These are phyloP conservation scores for Pseudogymnoascus destructans DNA, from an alignment of 2,329 filamentous ascomycete species.

Conservation along the genomic window DNA sequence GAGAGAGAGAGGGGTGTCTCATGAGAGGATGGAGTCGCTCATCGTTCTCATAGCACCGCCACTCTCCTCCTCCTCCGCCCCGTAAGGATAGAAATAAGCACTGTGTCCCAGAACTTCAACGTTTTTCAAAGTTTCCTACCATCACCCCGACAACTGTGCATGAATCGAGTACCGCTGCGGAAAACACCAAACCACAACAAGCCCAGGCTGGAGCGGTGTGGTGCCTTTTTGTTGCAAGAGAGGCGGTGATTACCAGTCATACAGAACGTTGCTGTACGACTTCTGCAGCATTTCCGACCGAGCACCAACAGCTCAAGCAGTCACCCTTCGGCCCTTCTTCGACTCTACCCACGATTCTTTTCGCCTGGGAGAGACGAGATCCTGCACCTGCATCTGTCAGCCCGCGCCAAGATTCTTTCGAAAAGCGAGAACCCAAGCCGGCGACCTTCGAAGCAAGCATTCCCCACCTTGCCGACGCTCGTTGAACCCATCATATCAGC, in stretches of 20 bases:
- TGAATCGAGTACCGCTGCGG: background rate
- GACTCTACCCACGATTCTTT: background rate
- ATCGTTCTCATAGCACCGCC: background rate
- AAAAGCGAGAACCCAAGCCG: background rate
- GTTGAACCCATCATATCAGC: background rate
- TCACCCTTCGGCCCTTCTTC: background rate
- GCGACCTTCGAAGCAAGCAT: background rate
- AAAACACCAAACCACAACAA: background rate
- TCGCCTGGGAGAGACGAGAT: background rate
- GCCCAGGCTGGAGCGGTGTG: background rate
- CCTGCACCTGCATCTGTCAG: background rate
- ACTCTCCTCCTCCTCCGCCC: background rate
- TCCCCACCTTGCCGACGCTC: background rate
- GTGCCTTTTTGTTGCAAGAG: background rate
- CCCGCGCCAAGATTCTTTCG: background rate
- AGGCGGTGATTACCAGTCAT: background rate
- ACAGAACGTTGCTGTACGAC: background rate
- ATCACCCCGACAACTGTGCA: background rate
- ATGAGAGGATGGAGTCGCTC: background rate
- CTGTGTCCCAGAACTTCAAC: background rate
- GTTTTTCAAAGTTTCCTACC: background rate
- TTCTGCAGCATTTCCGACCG: background rate
- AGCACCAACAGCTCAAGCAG: background rate
- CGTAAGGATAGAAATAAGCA: background rate
- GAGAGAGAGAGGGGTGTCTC: constrained; percentile 1